Base-by-base conservation (phyloP, 2,329 filamentous ascomycete genomes). In the Sporothrix sp. region DNA sequence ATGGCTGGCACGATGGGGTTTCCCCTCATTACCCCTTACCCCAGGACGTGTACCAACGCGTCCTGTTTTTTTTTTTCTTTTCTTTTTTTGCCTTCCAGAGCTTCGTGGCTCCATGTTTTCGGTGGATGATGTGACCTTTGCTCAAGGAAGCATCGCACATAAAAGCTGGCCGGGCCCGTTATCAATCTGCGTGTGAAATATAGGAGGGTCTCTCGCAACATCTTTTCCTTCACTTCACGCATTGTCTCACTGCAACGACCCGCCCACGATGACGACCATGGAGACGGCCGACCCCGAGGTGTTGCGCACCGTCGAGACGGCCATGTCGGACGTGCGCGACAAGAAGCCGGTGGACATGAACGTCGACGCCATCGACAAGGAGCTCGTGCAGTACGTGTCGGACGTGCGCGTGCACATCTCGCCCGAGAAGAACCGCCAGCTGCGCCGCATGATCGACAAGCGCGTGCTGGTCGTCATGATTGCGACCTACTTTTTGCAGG, bases 381-480 rank as follows among this genome's bases (percentile, higher is more conserved):
- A 89, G 66, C 69, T 89, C 33, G 81, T 82, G 45, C 76, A 82
- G 62, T 89, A 89, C 67, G 77, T 79, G 25, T 72, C 72, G 18
- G 72, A 73, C 18, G 71, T 63, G 16, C 69, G 68, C 6, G 67
- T 86, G 45, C 67, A 76, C 2, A 79, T 88, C 59, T 70, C 74
- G 3, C 66, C 71, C 1, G 78, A 76, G 52, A 78, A 83, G 49
- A 81, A 78, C 63, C 71, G 66, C 35, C 70, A 82, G 27, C 70
- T 89, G 48, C 79, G 78, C 55, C 73, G 65, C 47, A 69, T 80
- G 68, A 85, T 88, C 57, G 82, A 88, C 64, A 74, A 70, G 54
- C 76, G 84, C 28, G 75, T 88, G 2, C 67, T 90, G 38, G 66
- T 74, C 2, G 71, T 88, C 62, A 88, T 89, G 84, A 74, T 88